A percentile compares a stretch with the other conserved stretches of the same genome.
Evolutionary conservation across 2,329 filamentous ascomycete species (phyloP).

Genomic region (Ophiocordyceps camponoti-saundersi): DNA sequence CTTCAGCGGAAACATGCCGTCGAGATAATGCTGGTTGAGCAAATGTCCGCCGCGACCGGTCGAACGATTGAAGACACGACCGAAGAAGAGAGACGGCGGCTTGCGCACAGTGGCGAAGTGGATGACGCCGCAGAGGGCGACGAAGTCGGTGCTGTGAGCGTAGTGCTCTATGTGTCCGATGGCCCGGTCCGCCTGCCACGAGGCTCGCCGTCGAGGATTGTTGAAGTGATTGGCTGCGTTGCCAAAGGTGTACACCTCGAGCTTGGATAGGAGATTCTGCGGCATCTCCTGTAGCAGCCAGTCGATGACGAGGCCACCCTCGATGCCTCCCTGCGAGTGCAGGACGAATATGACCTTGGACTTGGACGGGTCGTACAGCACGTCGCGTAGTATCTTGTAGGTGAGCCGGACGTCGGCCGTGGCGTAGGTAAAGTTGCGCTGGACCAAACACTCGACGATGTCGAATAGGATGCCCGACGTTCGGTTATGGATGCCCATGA

Average conservation of each 20-base stretch:
- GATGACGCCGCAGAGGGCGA: constrained; percentile 57
- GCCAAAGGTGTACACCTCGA: constrained; percentile 67
- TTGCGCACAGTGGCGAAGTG: constrained; percentile 37
- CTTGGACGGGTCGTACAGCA: constrained; percentile 42
- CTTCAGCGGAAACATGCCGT: constrained; percentile 41
- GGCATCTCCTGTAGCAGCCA: constrained; percentile 60
- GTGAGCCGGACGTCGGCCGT: constrained; percentile 50
- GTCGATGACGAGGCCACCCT: constrained; percentile 56
- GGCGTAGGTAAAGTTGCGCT: constrained; percentile 57
- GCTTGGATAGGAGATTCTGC: constrained; percentile 44
- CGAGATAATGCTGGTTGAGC: constrained; percentile 43
- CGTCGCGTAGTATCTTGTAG: constrained; percentile 43
- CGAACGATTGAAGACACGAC: constrained; percentile 39
- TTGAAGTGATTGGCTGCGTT: constrained; percentile 71
- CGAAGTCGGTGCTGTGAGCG: constrained; percentile 56
- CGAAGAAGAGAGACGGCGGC: constrained; percentile 42
- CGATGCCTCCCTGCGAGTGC: constrained; percentile 65
- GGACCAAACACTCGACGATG: constrained; percentile 58
- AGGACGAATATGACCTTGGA: constrained; percentile 57
- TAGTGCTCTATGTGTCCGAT: constrained; percentile 70
- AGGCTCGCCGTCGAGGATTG: constrained; percentile 43
- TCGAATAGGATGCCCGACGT: constrained; percentile 64
- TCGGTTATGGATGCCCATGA: constrained; percentile 60
- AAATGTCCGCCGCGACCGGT: constrained; percentile 36
- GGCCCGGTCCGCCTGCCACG: constrained; percentile 19